Percentiles rank a stretch among this genome's conserved stretches.
Evolutionary conservation across 106 monocot species (phyloP).

Genomic region (Platanthera zijinensis): DNA sequence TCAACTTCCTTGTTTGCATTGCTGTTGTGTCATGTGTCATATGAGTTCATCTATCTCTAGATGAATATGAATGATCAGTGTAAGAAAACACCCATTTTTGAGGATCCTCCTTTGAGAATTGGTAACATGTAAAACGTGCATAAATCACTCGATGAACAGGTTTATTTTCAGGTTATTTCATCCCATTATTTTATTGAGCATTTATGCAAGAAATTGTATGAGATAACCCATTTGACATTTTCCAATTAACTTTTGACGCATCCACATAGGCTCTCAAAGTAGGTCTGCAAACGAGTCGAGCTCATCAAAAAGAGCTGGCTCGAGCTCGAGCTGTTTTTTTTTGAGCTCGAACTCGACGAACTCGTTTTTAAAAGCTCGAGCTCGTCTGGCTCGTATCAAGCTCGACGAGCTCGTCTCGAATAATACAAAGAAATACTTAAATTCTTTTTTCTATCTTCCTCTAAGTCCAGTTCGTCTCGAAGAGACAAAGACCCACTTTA

Average conservation of each 20-base stretch:
- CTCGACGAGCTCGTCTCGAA: too few species aligned
- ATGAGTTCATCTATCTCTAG: not conserved
- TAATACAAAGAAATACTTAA: too few species aligned
- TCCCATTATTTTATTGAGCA: not conserved
- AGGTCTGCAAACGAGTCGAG: too few species aligned
- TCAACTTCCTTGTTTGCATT: not conserved
- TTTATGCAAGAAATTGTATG: not conserved
- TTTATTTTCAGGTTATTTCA: not conserved
- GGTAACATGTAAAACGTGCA: not conserved
- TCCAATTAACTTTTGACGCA: not conserved
- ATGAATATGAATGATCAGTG: not conserved
- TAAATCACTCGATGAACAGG: not conserved
- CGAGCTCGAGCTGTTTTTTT: too few species aligned
- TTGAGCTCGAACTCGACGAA: too few species aligned
- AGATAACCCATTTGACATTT: not conserved
- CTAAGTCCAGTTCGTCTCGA: too few species aligned
- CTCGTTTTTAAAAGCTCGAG: too few species aligned
- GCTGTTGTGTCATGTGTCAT: not conserved
- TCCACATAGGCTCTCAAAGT: not conserved
- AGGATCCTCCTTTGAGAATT: not conserved
- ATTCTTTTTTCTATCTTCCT: too few species aligned
- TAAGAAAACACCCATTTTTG: not conserved
- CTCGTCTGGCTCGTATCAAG: too few species aligned
- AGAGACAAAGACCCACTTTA: not conserved
- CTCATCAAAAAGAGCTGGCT: too few species aligned